phyloP scores from a whole-genome alignment of 371 early-diverging fungal species.

The Fennellomyces sp. region DNA sequence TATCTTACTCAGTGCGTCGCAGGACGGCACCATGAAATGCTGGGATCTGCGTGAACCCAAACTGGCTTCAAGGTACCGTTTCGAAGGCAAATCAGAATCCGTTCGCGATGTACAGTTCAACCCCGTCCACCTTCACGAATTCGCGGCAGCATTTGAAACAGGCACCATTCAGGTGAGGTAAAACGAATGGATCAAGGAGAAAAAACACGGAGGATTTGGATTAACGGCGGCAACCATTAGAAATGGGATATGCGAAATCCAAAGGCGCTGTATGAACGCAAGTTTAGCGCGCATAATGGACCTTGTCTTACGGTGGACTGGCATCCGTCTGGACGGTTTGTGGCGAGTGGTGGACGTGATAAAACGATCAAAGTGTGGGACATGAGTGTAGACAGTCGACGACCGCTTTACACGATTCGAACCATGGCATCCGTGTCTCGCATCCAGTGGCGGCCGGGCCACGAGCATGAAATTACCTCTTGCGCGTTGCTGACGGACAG shows the following conservation, averaged over 20 bases:
- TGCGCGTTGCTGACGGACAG: constrained; percentile 71
- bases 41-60: constrained; percentile 82
- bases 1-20: constrained; percentile 78
- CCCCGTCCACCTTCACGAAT: constrained; percentile 63
- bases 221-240: constrained; percentile 23
- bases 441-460: constrained; percentile 81
- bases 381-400: constrained; percentile 67
- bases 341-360: constrained; percentile 88
- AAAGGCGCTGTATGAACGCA: constrained; percentile 59
- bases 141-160: constrained; percentile 88
- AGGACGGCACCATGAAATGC: constrained; percentile 79
- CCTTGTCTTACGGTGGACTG: constrained; percentile 83
- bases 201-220: no score
- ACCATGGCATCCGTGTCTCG: constrained; percentile 77
- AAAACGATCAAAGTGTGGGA: constrained; percentile 89
- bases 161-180: constrained; percentile 76
- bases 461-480: constrained; percentile 73
- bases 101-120: constrained; percentile 89
- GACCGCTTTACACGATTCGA: constrained; percentile 67
- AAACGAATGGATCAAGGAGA: neutral
- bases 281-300: constrained; percentile 80
- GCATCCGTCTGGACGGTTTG: constrained; percentile 72
- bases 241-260: constrained; percentile 85
- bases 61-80: constrained; percentile 51
- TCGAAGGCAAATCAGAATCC: constrained; percentile 81